Evolutionary conservation across 2,329 filamentous ascomycete genomes (phyloP), one percentile per base, ranked within the genome.

Genomic region (Rhinocladiella similis): DNA sequence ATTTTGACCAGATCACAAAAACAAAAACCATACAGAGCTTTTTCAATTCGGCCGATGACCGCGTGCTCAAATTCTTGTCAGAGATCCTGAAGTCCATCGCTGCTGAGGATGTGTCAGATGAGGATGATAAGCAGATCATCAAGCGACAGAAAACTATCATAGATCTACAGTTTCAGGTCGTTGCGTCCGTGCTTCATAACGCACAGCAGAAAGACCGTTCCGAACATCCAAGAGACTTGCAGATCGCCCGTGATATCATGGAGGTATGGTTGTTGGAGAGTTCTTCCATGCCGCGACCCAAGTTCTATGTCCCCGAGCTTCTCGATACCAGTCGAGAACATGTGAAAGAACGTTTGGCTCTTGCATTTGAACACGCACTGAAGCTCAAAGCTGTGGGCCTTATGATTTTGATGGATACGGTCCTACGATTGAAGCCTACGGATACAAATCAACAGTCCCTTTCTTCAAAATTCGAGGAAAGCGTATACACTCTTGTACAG

Each of bases 1-100:
- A 88, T 68, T 94, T 97, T 67, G 94, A 97, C 68, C 86, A 89
- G 61, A 80, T 88, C 55, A 96, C 92, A 1, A 94, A 89, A 69
- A 88, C 87, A 1, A 96, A 93, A 73, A 64, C 54, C 33, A 45
- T 63, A 14, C 53, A 59, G 18, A 56, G 38, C 18, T 22, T 63
- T 22, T 47, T 60, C 14, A 59, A 62, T 25, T 29, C 45, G 12
- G 38, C 43, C 14, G 20, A 52, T 39, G 18, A 41, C 3, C 13
- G 2, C 13, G 41, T 57, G 29, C 22, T 53, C 14, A 27, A 48
- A 20, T 46, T 27, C 22, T 33, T 59, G 16, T 38, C 19, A 22
- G 46, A 18, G 12, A 20, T 52, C 52, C 47, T 67, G 35, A 10
- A 46, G 16, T 27, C 43, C 12, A 43, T 58, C 29, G 27, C 62